These are phyloP conservation scores for Thielaviopsis euricoi DNA, from an alignment of 2,329 filamentous ascomycete species.

Conservation along the genomic window DNA sequence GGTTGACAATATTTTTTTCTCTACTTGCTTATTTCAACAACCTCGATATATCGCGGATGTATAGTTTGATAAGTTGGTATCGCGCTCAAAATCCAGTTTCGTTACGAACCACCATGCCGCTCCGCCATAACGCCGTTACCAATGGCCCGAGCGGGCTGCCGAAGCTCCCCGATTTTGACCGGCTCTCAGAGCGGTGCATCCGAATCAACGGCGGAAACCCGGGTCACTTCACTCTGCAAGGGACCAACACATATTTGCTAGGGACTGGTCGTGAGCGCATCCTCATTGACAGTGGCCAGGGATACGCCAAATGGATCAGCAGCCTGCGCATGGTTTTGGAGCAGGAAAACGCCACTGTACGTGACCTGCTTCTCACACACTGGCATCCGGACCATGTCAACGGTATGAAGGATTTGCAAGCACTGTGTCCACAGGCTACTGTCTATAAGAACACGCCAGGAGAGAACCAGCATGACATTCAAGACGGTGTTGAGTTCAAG, in stretches of 20 bases:
- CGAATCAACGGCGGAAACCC: slow-evolving; percentile 84
- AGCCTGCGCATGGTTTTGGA: slow-evolving; percentile 47
- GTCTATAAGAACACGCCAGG: slow-evolving; percentile 47
- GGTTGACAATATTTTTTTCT: neutral
- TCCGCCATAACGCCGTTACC: neutral
- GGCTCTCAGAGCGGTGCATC: slow-evolving; percentile 61
- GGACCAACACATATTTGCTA: slow-evolving; percentile 90
- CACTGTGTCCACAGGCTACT: slow-evolving; percentile 42
- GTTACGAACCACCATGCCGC: neutral
- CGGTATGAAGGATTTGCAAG: slow-evolving; percentile 54
- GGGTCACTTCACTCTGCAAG: slow-evolving; percentile 58
- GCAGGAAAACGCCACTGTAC: slow-evolving; percentile 51
- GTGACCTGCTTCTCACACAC: slow-evolving; percentile 66
- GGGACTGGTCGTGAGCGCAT: slow-evolving; percentile 58
- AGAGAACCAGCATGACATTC: slow-evolving; percentile 28
- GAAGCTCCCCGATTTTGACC: slow-evolving; percentile 55
- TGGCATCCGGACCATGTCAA: slow-evolving; percentile 81
- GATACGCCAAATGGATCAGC: slow-evolving; percentile 54
- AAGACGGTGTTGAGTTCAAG: slow-evolving; percentile 35
- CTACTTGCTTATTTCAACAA: neutral
- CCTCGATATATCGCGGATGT: neutral
- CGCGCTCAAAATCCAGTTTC: neutral
- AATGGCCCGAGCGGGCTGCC: slow-evolving; percentile 30
- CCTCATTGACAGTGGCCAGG: slow-evolving; percentile 83
- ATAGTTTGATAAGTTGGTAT: neutral